Percentiles rank a stretch among this genome's conserved stretches.
These are phyloP conservation scores for Berberis vulgaris DNA, from an alignment of 164 flowering plant species.

Conservation along the genomic window DNA sequence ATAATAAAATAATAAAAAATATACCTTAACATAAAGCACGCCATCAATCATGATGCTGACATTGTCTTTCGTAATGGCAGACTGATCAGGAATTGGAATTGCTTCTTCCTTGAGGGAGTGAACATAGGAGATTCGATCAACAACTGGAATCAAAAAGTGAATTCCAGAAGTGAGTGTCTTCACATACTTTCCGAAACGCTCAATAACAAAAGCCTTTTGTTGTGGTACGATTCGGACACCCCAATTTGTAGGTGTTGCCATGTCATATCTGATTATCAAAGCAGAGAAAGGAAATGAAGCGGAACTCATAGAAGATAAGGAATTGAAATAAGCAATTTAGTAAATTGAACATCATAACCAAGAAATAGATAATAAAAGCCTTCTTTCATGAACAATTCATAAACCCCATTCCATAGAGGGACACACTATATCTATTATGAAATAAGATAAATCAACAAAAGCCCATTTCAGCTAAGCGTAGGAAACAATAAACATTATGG, in stretches of 20 bases:
- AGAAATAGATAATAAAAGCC: too few species aligned
- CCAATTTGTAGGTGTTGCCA: conserved; percentile 64
- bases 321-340: background rate
- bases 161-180: conserved; percentile 80
- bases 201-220: conserved; percentile 76
- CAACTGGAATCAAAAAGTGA: conserved; percentile 70
- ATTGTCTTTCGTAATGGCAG: conserved; percentile 91
- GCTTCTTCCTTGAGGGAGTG: conserved; percentile 93
- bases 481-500: too few species aligned
- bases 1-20: background rate
- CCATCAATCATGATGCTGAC: conserved; percentile 83
- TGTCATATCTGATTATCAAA: conserved; percentile 30
- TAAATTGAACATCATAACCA: too few species aligned
- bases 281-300: background rate
- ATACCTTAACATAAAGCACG: conserved; percentile 75
- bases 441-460: too few species aligned
- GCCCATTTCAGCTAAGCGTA: too few species aligned
- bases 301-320: background rate
- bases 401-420: too few species aligned
- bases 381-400: too few species aligned
- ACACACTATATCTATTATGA: too few species aligned
- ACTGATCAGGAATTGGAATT: conserved; percentile 73
- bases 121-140: conserved; percentile 79
- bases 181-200: conserved; percentile 78
- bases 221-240: conserved; percentile 81